phyloP scores from a whole-genome alignment of 2,329 filamentous ascomycete species.

The Periconia digitata region DNA sequence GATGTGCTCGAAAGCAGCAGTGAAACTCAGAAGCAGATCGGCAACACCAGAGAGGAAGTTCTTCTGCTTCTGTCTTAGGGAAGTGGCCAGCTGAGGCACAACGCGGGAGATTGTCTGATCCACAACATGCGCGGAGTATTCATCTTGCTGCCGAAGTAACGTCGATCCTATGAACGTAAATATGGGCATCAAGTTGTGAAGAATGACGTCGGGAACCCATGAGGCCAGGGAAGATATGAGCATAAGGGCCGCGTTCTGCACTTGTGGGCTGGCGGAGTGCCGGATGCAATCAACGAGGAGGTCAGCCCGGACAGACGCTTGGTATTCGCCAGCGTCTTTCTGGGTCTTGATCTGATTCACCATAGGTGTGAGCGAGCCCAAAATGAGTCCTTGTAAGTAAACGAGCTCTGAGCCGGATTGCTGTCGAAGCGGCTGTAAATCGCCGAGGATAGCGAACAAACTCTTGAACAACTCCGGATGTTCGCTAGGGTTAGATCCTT shows the following conservation, averaged over 20 bases:
- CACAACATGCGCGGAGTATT: constrained; percentile 95
- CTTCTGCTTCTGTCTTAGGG: constrained; percentile 75
- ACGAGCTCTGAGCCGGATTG: constrained; percentile 83
- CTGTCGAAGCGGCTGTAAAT: constrained; percentile 81
- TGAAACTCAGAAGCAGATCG: constrained; percentile 92
- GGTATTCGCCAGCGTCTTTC: constrained; percentile 66
- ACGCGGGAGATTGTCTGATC: constrained; percentile 94
- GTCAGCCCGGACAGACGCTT: constrained; percentile 80
- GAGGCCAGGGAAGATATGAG: constrained; percentile 84
- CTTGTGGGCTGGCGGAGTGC: constrained; percentile 85
- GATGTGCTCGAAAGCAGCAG: constrained; percentile 94
- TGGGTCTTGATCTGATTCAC: constrained; percentile 70
- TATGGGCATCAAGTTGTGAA: constrained; percentile 98
- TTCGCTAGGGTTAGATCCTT: constrained; percentile 72
- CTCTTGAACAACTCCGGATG: constrained; percentile 76
- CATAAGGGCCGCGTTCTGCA: constrained; percentile 88
- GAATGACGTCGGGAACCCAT: constrained; percentile 83
- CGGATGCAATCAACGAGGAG: constrained; percentile 92
- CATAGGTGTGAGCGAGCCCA: constrained; percentile 81
- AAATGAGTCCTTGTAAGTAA: constrained; percentile 83
- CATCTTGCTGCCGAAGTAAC: constrained; percentile 87
- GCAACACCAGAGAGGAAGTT: constrained; percentile 80
- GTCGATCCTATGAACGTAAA: constrained; percentile 98
- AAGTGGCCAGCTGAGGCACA: constrained; percentile 85
- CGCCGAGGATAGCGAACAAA: constrained; percentile 82